Evolutionary conservation across 306 rosid species (phyloP), one percentile per base, ranked within the genome.

Genomic region (Quercus dentata): DNA sequence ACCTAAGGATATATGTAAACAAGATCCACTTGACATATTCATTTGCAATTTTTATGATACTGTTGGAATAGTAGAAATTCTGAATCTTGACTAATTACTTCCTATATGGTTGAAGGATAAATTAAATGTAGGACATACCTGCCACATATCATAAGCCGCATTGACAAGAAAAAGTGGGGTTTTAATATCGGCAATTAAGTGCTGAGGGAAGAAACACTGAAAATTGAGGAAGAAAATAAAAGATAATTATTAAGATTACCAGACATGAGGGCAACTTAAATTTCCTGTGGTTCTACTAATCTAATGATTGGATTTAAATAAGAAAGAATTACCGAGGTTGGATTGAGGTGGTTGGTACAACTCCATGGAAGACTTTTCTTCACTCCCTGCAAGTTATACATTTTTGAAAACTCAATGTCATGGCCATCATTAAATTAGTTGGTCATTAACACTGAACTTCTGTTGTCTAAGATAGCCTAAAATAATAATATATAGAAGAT

Each of bases 111-210:
- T 19, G 25, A 14, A 46, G 19, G 68, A 59, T 33, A 58, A 35
- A 74, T 62, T 44, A 74, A 79, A n/a, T 73, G 41, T 41, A 18
- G 56, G 56, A 4, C 21, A 63, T 62, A 94, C 98, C 97, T 94
- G 98, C 98, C 97, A 94, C 68, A 89, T 91, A 80, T 94, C 98
- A 84, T 94, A 94, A 62, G 98, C 98, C 52, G 96, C 97, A 81
- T 94, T 94, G 28, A 94, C 89, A 30, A 94, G 88, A 88, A 92
- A 94, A 83, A 94, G 55, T 56, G 98, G 97, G 35, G 98, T 94
- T 85, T 85, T 69, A 46, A 94, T 73, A 76, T 86, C 84, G 20
- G 88, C 75, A 33, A 94, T 77, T 90, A 92, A 79, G 82, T 94
- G 88, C 82, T 92, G 91, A 64, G 98, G 96, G 78, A 92, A 94